These are phyloP conservation scores for Ochetophila trinervis DNA, from an alignment of 306 rosid species.

Conservation along the genomic window DNA sequence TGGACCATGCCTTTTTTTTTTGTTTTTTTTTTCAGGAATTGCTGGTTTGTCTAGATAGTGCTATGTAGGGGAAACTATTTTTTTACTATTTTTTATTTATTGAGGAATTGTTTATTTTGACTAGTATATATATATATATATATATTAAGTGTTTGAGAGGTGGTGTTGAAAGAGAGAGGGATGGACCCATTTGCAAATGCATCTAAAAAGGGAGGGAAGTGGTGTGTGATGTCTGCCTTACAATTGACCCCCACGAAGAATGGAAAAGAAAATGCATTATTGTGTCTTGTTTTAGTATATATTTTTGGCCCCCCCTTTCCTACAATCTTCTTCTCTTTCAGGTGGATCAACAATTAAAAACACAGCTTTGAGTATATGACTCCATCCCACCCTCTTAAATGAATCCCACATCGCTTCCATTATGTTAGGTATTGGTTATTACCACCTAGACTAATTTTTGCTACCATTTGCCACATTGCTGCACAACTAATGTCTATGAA, in stretches of 20 bases:
- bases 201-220: conserved; percentile 57
- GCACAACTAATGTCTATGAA: conserved; percentile 9
- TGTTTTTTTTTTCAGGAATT: conserved; percentile 27
- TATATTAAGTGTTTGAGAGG: no score
- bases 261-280: conserved; percentile 59
- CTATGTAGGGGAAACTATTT: conserved; percentile 27
- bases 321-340: conserved; percentile 25
- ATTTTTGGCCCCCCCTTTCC: conserved; percentile 37
- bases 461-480: conserved; percentile 29
- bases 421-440: conserved; percentile 43
- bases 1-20: conserved; percentile 64
- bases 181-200: conserved; percentile 67
- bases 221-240: conserved; percentile 62
- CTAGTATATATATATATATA: no score
- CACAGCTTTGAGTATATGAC: conserved; percentile 38
- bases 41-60: conserved; percentile 61
- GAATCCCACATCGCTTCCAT: conserved; percentile 31
- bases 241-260: conserved; percentile 61
- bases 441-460: conserved; percentile 40
- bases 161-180: conserved; percentile 44
- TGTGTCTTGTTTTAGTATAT: conserved; percentile 48
- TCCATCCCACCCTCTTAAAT: conserved; percentile 41
- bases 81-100: no score
- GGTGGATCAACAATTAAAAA: conserved; percentile 53
- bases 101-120: conserved; percentile 22